These are phyloP conservation scores for Linnemannia hyalina DNA, from an alignment of 192 early-diverging fungal genomes.

Conservation along the genomic window DNA sequence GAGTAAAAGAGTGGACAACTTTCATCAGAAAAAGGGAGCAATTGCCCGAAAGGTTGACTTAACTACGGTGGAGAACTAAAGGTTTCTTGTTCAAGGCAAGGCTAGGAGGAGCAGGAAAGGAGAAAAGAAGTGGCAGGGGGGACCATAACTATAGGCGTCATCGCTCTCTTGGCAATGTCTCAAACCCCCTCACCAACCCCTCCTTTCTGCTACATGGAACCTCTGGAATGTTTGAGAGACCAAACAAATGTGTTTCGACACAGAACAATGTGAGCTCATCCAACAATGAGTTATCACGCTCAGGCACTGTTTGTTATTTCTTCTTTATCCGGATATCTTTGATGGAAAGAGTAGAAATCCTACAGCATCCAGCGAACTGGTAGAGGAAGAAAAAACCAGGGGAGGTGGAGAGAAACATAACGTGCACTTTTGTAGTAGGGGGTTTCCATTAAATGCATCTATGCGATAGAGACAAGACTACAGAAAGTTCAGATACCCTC, in stretches of 20 bases:
- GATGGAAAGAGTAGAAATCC: too few species aligned
- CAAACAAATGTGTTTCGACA: neutral
- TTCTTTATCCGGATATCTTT: neutral
- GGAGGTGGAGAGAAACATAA: too few species aligned
- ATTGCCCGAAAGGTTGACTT: too few species aligned
- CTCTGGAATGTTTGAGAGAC: neutral
- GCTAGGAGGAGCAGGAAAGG: neutral
- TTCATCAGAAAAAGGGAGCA: too few species aligned
- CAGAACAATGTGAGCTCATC: neutral
- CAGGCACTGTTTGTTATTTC: neutral
- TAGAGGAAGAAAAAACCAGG: too few species aligned
- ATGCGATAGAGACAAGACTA: too few species aligned
- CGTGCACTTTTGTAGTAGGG: too few species aligned
- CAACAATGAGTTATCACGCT: neutral
- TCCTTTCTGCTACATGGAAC: neutral
- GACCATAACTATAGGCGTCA: neutral
- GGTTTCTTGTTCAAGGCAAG: too few species aligned
- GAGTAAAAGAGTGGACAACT: neutral
- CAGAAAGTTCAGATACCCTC: too few species aligned
- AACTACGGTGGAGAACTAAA: too few species aligned
- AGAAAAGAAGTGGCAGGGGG: neutral
- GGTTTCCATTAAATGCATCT: too few species aligned
- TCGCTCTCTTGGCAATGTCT: neutral
- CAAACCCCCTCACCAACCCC: neutral
- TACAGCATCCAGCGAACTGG: too few species aligned